Conservation (phyloP, 306 rosid species). For the Dryas octopetala region DNA sequence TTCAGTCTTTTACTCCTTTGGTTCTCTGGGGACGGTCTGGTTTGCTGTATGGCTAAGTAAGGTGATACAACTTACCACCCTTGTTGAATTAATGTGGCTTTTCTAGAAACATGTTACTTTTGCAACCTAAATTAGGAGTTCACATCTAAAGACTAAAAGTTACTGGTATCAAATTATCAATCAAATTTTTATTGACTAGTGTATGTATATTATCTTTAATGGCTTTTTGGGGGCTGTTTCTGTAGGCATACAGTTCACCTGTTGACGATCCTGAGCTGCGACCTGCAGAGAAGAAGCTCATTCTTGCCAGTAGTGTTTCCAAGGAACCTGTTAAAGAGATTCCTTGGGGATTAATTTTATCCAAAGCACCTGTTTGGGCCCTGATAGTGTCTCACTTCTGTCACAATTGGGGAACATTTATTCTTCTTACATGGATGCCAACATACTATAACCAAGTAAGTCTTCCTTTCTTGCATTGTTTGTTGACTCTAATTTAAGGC, state of each 20-base stretch:
- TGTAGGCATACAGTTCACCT: conserved; percentile 91
- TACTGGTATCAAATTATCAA: background rate
- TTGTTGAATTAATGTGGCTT: background rate
- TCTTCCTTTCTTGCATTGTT: conserved; percentile 10
- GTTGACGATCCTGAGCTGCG: conserved; percentile 87
- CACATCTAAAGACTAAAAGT: background rate
- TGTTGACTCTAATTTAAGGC: too few relatives aligned
- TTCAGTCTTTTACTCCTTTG: conserved; percentile 93
- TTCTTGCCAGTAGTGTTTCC: conserved; percentile 47
- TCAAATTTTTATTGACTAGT: background rate
- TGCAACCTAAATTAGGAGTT: background rate
- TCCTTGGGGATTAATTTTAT: conserved; percentile 89
- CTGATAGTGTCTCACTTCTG: conserved; percentile 90
- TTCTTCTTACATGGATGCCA: conserved; percentile 99
- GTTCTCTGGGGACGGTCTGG: conserved; percentile 96
- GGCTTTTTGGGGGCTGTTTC: conserved; percentile 22
- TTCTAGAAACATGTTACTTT: background rate
- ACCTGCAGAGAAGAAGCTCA: conserved; percentile 80
- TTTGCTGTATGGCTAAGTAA: conserved; percentile 68
- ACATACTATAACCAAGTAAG: conserved; percentile 96
- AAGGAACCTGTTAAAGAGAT: conserved; percentile 85
- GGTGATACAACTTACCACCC: conserved; percentile 39
- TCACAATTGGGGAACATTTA: conserved; percentile 99
- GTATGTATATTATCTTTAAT: background rate
- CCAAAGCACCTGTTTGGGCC: conserved; percentile 97